These are phyloP conservation scores for Suillus sp. DNA, from an alignment of 768 basidiomycete species.

Conservation along the genomic window DNA sequence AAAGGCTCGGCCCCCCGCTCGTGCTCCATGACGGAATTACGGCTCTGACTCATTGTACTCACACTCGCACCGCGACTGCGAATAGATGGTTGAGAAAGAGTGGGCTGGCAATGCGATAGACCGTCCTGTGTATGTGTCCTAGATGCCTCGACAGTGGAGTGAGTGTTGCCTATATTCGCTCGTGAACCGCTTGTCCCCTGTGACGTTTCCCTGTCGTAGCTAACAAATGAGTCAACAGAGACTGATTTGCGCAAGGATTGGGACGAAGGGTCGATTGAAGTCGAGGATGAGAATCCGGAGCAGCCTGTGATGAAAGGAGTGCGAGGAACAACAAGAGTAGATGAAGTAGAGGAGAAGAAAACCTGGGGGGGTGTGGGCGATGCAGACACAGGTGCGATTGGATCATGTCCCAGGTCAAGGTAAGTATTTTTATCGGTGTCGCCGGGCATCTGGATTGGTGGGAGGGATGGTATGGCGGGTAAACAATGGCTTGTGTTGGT, in stretches of 20 bases:
- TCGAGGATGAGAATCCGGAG: conserved; percentile 8
- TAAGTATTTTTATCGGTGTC: conserved; percentile 22
- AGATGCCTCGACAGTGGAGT: conserved; percentile 38
- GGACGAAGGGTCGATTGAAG: conserved; percentile 27
- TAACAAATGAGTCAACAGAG: conserved; percentile 76
- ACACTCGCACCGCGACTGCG: conserved; percentile 60
- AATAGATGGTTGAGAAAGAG: conserved; percentile 37
- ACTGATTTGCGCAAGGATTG: conserved; percentile 66
- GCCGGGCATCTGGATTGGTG: conserved; percentile 46
- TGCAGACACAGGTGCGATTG: conserved; percentile 23
- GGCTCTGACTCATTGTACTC: conserved; percentile 47
- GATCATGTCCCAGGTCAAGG: conserved; percentile 15
- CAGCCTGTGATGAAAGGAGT: conserved; percentile 3
- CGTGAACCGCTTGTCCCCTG: conserved; percentile 35
- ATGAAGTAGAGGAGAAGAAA: conserved; percentile 45
- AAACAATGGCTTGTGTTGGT: conserved; percentile 28
- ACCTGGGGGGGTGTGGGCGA: conserved; percentile 41
- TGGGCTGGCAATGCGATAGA: conserved; percentile 29
- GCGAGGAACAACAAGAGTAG: conserved; percentile 34
- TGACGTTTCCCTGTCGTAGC: conserved; percentile 41
- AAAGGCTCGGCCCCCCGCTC: conserved; percentile 60
- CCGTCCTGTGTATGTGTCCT: conserved; percentile 33
- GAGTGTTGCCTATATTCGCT: conserved; percentile 41
- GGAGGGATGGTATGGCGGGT: conserved; percentile 43
- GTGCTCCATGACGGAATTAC: conserved; percentile 39